Evolutionary conservation across 2,329 filamentous ascomycete species (phyloP).

Genomic region (Drechslera avenae): DNA sequence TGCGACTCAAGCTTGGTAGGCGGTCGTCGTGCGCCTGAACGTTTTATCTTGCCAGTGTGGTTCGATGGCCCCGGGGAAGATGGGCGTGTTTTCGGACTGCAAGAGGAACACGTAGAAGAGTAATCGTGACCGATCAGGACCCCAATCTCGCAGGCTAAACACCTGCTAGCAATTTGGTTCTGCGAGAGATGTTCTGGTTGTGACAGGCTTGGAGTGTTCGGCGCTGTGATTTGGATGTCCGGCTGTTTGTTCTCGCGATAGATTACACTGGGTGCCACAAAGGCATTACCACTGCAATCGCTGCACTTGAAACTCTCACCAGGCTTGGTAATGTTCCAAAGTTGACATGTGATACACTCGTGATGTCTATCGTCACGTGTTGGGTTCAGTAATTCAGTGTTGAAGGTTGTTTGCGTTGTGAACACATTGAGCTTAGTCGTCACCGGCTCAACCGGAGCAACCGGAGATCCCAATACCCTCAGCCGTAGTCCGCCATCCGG

Average conservation of each 20-base stretch:
- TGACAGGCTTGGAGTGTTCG: neutral
- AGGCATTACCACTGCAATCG: conserved; percentile 21
- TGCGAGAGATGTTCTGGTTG: neutral
- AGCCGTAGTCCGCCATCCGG: conserved; percentile 16
- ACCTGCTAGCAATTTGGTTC: conserved; percentile 7
- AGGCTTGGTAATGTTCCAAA: conserved; percentile 32
- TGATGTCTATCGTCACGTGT: conserved; percentile 5
- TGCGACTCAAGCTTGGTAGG: conserved; percentile 36
- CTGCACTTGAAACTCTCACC: conserved; percentile 28
- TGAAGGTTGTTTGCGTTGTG: conserved; percentile 19
- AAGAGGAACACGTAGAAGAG: conserved; percentile 21
- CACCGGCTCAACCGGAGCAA: conserved; percentile 24
- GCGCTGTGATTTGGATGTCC: neutral
- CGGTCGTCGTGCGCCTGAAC: conserved; percentile 36
- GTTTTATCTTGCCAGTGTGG: conserved; percentile 22
- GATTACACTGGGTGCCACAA: neutral
- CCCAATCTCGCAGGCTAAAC: conserved; percentile 32
- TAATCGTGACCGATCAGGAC: conserved; percentile 19
- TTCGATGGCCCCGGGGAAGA: conserved; percentile 18
- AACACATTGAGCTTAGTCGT: conserved; percentile 31
- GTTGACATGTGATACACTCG: conserved; percentile 29
- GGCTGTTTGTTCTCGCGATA: neutral
- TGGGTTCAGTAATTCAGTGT: conserved; percentile 15
- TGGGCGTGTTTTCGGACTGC: conserved; percentile 9
- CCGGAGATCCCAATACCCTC: conserved; percentile 10